These are phyloP conservation scores for Russula compacta DNA, from an alignment of 768 basidiomycete genomes.

Conservation along the genomic window DNA sequence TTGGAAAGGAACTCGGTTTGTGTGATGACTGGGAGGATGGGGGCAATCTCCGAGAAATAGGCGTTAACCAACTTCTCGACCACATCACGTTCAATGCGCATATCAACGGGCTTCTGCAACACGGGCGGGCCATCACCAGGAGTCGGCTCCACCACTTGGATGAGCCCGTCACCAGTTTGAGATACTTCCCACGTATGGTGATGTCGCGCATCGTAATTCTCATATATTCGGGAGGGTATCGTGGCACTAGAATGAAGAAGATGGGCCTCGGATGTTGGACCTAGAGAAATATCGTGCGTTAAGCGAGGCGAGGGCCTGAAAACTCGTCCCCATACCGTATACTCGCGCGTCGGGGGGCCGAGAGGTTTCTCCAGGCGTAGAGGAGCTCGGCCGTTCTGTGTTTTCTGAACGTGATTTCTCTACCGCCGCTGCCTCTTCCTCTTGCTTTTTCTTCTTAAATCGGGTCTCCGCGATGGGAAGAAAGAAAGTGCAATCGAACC, in stretches of 20 bases:
- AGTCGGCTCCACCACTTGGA: constrained; percentile 63
- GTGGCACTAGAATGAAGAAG: constrained; percentile 84
- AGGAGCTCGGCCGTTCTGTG: constrained; percentile 30
- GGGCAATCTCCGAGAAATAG: constrained; percentile 84
- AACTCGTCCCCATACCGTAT: constrained; percentile 30
- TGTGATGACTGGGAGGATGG: constrained; percentile 83
- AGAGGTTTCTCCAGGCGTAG: constrained; percentile 40
- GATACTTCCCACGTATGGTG: constrained; percentile 84
- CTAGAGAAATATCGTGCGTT: constrained; percentile 31
- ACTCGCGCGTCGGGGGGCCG: constrained; percentile 51
- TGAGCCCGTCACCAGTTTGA: constrained; percentile 78
- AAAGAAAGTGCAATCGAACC: constrained; percentile 94
- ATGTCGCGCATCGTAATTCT: constrained; percentile 80
- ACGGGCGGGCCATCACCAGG: constrained; percentile 44
- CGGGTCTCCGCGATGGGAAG: constrained; percentile 97
- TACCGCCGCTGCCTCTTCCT: constrained; percentile 45
- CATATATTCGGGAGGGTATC: constrained; percentile 77
- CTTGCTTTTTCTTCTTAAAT: constrained; percentile 91
- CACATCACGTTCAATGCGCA: constrained; percentile 67
- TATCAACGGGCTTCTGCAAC: constrained; percentile 56
- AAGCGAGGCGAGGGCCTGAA: background rate
- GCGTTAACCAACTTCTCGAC: constrained; percentile 80
- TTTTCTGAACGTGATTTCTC: constrained; percentile 29
- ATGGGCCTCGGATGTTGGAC: constrained; percentile 81
- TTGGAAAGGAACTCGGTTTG: constrained; percentile 77